Evolutionary conservation across 225 moss, liverwort and hornwort species (phyloP), one percentile per base, ranked within the genome.

Genomic region (Anthoceros angustus): DNA sequence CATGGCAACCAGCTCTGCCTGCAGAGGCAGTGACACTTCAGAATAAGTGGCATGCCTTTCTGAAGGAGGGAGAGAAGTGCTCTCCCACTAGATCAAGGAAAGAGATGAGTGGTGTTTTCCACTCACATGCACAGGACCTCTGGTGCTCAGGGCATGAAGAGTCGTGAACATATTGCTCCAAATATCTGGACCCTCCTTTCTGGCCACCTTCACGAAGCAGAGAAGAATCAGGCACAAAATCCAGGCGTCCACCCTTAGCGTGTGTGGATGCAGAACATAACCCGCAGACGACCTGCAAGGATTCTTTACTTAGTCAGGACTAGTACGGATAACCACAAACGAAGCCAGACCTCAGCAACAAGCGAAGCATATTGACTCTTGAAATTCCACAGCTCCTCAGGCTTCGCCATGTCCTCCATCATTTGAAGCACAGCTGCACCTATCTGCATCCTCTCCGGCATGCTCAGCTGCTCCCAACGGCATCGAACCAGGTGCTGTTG

Each of bases 361-460:
- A 98, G 87, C 71, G 89, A 84, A 55, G 98, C 92, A 77, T 83
- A 87, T 79, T 89, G 92, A 74, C 89, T 98, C 80, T 92, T 98
- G 0, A 92, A 73, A 38, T 77, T 80, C 98, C 98, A 98, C 39
- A 78, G 77, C 77, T 98, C 98, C 73, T 73, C 80, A 60, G 85
- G 70, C 41, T 77, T 98, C 61, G 87, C 92, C 71, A 87, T 78
- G 71, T 84, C 84, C 67, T 92, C 87, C 61, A 98, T 77, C 70
- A 92, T 78, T 62, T 79, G 78, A 45, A 80, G 77, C 67, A 89
- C 80, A 92, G 89, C 83, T 42, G 61, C 69, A 43, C 79, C 78
- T 78, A 98, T 83, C 69, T 92, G 87, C 43, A 72, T 67, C 60
- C 88, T 85, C 76, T 87, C 98, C 25, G 86, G 86, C 60, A 71